Conservation (phyloP, 345 rosid genomes). For the Eucalyptus regnans region DNA sequence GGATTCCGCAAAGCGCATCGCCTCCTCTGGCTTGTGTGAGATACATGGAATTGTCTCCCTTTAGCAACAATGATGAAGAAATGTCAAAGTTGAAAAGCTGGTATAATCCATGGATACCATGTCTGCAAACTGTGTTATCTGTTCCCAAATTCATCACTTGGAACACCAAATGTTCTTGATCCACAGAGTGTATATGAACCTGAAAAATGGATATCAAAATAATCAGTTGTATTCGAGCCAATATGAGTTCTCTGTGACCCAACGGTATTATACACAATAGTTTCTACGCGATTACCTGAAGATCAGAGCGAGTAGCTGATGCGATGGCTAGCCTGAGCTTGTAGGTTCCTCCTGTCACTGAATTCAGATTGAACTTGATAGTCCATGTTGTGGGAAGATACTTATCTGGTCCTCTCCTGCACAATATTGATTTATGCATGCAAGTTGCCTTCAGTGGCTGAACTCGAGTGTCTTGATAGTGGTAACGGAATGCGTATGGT, state of each 20-base stretch:
- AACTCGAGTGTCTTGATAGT: not conserved
- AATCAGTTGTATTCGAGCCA: not conserved
- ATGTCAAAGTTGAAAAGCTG: slow-evolving; percentile 4
- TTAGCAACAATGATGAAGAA: slow-evolving; percentile 1
- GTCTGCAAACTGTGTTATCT: slow-evolving; percentile 19
- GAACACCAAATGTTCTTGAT: slow-evolving; percentile 3
- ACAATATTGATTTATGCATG: not conserved
- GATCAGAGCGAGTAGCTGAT: slow-evolving; percentile 17
- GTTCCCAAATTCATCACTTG: slow-evolving; percentile 10
- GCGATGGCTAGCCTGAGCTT: slow-evolving; percentile 22
- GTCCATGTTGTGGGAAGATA: slow-evolving; percentile 19
- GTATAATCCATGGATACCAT: slow-evolving; percentile 23
- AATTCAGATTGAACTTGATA: slow-evolving; percentile 10
- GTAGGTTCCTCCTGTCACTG: slow-evolving; percentile 15
- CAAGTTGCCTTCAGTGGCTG: not conserved
- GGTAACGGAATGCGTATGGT: not conserved
- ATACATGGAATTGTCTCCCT: slow-evolving; percentile 19
- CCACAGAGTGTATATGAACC: slow-evolving; percentile 7
- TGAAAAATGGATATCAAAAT: not conserved
- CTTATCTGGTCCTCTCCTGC: slow-evolving; percentile 15
- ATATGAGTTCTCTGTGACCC: not conserved
- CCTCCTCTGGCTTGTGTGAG: slow-evolving; percentile 13
- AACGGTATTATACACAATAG: no score
- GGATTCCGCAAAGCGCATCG: slow-evolving; percentile 17
- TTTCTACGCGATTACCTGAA: slow-evolving; percentile 1